phyloP scores from a whole-genome alignment of 2,329 filamentous ascomycete genomes.

The Neofusicoccum cordaticola region DNA sequence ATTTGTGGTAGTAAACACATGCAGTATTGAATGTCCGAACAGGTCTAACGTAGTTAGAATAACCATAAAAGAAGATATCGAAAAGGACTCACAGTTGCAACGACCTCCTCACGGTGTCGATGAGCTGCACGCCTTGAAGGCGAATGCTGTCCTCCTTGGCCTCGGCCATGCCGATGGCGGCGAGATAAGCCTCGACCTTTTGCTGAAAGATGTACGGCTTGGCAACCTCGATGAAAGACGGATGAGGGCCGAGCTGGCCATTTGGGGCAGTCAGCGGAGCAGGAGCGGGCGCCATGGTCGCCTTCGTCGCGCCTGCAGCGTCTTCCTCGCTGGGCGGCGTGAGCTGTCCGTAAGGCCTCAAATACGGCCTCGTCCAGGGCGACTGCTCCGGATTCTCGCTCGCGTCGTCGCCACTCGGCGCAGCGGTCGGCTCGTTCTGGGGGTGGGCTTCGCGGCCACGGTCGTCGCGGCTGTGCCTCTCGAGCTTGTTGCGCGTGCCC shows the following conservation, averaged over 20 bases:
- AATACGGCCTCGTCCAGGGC: neutral
- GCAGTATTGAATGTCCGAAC: conserved; percentile 91
- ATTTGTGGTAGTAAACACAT: conserved; percentile 89
- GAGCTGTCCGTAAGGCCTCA: neutral
- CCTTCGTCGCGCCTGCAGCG: neutral
- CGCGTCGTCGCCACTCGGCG: neutral
- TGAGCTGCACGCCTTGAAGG: conserved; percentile 82
- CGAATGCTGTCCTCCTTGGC: conserved; percentile 77
- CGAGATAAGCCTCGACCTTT: conserved; percentile 70
- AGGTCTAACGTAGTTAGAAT: conserved; percentile 55
- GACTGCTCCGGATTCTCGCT: neutral
- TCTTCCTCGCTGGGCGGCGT: conserved; percentile 2
- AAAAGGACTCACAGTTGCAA: conserved; percentile 67
- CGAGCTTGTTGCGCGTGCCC: conserved; percentile 2
- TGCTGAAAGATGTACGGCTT: conserved; percentile 81
- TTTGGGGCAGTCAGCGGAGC: conserved; percentile 23
- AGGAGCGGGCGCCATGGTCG: conserved; percentile 31
- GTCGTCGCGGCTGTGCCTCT: neutral
- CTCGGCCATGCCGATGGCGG: conserved; percentile 67
- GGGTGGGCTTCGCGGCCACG: neutral
- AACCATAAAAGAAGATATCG: neutral
- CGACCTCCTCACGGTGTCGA: conserved; percentile 76
- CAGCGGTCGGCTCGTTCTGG: neutral
- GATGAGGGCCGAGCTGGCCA: conserved; percentile 50
- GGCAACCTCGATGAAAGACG: conserved; percentile 62